Conservation (phyloP, 129 eudicot species). For the Helichrysum umbraculigerum region DNA sequence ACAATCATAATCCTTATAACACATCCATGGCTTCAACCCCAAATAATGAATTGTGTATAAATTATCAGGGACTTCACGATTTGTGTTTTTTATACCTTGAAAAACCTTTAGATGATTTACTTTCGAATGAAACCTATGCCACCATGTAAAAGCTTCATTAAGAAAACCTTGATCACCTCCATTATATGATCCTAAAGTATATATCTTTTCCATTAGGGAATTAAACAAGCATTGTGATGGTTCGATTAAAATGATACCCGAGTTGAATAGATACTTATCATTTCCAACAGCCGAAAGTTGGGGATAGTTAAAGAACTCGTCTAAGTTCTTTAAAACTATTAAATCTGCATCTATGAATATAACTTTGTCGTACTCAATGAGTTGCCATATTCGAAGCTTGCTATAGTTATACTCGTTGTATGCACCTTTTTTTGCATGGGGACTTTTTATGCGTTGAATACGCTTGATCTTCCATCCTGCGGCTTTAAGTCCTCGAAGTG, state of each 20-base stretch:
- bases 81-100: neutral
- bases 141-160: slow-evolving; percentile 71
- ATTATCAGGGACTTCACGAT: slow-evolving; percentile 29
- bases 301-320: slow-evolving; percentile 53
- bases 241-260: slow-evolving; percentile 66
- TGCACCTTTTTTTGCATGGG: slow-evolving; percentile 50
- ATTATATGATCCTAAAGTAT: slow-evolving; percentile 48
- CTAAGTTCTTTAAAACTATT: slow-evolving; percentile 53
- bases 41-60: slow-evolving; percentile 54
- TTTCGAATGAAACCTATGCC: slow-evolving; percentile 66
- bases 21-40: slow-evolving; percentile 85
- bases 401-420: slow-evolving; percentile 84
- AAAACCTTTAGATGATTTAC: slow-evolving; percentile 53
- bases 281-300: slow-evolving; percentile 63
- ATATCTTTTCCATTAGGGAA: slow-evolving; percentile 47
- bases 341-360: slow-evolving; percentile 76
- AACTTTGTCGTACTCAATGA: slow-evolving; percentile 59
- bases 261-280: slow-evolving; percentile 51
- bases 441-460: slow-evolving; percentile 69
- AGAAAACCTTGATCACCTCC: slow-evolving; percentile 91
- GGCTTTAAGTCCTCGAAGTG: slow-evolving; percentile 44
- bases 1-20: slow-evolving; percentile 75
- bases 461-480: slow-evolving; percentile 82
- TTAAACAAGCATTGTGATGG: slow-evolving; percentile 72
- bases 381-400: slow-evolving; percentile 83